These are phyloP conservation scores for Linaria vulgaris DNA, from an alignment of 257 asterid genomes.

Conservation along the genomic window DNA sequence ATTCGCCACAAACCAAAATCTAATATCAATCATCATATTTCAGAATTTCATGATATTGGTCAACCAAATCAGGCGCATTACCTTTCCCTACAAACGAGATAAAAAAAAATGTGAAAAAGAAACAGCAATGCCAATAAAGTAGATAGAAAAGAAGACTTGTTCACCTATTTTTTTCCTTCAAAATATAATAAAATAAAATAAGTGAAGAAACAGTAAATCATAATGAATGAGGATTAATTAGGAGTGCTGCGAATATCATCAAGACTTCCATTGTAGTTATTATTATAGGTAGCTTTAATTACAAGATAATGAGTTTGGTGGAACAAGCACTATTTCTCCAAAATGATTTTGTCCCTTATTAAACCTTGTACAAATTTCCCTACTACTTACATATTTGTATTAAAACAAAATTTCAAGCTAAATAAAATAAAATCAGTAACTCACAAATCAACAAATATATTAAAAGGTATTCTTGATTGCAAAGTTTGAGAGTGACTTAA, in stretches of 20 bases:
- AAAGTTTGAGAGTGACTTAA: not conserved
- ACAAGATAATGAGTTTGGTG: slow-evolving; percentile 26
- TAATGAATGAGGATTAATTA: slow-evolving; percentile 21
- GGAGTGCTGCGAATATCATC: slow-evolving; percentile 20
- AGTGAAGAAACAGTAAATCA: too few relatives aligned
- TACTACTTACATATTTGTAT: not conserved
- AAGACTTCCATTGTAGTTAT: slow-evolving; percentile 7
- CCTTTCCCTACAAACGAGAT: not conserved
- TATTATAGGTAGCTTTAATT: slow-evolving; percentile 29
- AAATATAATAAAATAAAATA: not conserved
- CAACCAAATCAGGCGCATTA: slow-evolving; percentile 33
- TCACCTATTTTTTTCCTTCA: not conserved
- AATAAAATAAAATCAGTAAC: too few relatives aligned
- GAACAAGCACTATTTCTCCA: slow-evolving; percentile 15
- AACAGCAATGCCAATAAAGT: slow-evolving; percentile 21
- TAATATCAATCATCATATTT: slow-evolving; percentile 21
- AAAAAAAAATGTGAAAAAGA: too few relatives aligned
- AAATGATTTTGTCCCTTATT: slow-evolving; percentile 34
- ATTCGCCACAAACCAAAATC: slow-evolving; percentile 16
- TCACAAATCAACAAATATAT: too few relatives aligned
- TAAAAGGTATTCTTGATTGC: not conserved
- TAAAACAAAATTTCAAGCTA: not conserved
- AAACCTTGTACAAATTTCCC: slow-evolving; percentile 13
- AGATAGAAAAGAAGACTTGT: slow-evolving; percentile 4
- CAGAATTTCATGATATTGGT: slow-evolving; percentile 32